These are phyloP conservation scores for Aspergillus vadensis DNA, from an alignment of 2,329 filamentous ascomycete genomes.

Conservation along the genomic window DNA sequence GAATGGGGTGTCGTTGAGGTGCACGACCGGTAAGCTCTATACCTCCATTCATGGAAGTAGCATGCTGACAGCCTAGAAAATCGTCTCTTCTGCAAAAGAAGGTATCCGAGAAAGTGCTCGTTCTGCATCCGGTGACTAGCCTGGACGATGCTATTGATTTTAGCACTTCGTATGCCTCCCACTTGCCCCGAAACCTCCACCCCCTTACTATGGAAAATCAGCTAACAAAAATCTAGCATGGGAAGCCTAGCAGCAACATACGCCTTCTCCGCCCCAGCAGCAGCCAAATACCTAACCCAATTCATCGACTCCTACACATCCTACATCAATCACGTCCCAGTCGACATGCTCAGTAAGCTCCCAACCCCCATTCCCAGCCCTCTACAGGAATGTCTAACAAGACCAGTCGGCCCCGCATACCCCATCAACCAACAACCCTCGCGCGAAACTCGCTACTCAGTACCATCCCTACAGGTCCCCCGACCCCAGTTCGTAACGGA, in stretches of 20 bases:
- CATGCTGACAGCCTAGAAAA: slow-evolving; percentile 22
- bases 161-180: slow-evolving; percentile 33
- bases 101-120: slow-evolving; percentile 45
- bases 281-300: slow-evolving; percentile 62
- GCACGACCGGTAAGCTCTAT: slow-evolving; percentile 26
- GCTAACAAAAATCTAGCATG: slow-evolving; percentile 13
- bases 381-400: not conserved
- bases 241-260: slow-evolving; percentile 52
- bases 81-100: slow-evolving; percentile 42
- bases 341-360: slow-evolving; percentile 52
- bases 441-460: slow-evolving; percentile 46
- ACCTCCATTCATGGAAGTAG: not conserved
- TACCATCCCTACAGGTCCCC: slow-evolving; percentile 48
- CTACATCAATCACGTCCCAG: slow-evolving; percentile 61
- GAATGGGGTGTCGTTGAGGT: slow-evolving; percentile 34
- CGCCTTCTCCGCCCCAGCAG: slow-evolving; percentile 52
- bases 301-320: slow-evolving; percentile 55
- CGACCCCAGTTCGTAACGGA: slow-evolving; percentile 47
- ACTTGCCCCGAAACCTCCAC: too few relatives aligned
- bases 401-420: slow-evolving; percentile 26
- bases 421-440: slow-evolving; percentile 40
- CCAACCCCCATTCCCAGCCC: too few relatives aligned
- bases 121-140: slow-evolving; percentile 51
- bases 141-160: slow-evolving; percentile 59
- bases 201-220: not conserved